These are phyloP conservation scores for Trifolium subterraneum DNA, from an alignment of 306 rosid genomes.

Conservation along the genomic window DNA sequence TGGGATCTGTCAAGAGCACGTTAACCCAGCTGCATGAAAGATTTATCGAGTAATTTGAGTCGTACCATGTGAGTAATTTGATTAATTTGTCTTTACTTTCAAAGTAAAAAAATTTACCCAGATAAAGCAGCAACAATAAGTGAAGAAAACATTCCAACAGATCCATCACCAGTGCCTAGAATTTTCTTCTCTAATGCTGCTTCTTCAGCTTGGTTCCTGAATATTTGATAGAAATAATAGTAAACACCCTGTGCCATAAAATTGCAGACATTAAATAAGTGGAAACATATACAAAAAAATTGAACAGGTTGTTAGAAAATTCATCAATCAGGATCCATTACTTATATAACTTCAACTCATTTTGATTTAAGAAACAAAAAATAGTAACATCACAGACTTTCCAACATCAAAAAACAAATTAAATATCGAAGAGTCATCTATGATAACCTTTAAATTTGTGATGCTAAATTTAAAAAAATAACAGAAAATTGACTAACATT, in stretches of 20 bases:
- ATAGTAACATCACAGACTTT: neutral
- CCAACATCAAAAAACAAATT: constrained; percentile 32
- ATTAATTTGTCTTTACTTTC: neutral
- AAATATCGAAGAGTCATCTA: constrained; percentile 16
- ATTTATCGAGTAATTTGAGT: constrained; percentile 34
- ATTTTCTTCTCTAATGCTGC: constrained; percentile 63
- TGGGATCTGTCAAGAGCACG: constrained; percentile 90
- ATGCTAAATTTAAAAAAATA: neutral
- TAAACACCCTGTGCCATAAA: constrained; percentile 95
- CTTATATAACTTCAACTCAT: constrained; percentile 13
- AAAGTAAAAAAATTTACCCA: constrained; percentile 63
- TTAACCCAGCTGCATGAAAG: constrained; percentile 81
- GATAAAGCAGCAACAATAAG: constrained; percentile 93
- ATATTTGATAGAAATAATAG: constrained; percentile 99
- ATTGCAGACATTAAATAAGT: constrained; percentile 55
- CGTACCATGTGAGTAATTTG: constrained; percentile 14
- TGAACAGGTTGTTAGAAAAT: constrained; percentile 1
- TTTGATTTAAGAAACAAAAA: constrained; percentile 17
- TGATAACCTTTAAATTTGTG: neutral
- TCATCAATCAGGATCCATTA: constrained; percentile 29
- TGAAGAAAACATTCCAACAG: constrained; percentile 91
- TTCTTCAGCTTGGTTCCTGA: constrained; percentile 90
- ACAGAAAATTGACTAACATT: neutral
- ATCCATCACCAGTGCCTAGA: constrained; percentile 82
- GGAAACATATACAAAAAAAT: constrained; percentile 46